phyloP scores from a whole-genome alignment of 495 filamentous ascomycete genomes.

The Aspergillus bertholletiae region DNA sequence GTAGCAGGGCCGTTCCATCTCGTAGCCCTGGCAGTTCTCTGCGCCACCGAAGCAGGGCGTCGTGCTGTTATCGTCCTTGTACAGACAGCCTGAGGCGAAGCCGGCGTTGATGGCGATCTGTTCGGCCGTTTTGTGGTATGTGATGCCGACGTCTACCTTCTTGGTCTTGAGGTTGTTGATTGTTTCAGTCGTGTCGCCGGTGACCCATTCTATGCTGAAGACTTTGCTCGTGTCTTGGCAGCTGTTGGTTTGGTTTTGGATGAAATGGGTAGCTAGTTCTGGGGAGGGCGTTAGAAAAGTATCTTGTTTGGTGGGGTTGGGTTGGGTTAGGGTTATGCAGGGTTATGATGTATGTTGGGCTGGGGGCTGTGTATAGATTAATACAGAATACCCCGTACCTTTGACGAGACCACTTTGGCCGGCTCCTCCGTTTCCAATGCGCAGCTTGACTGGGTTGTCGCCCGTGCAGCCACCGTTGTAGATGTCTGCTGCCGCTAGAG shows the following conservation, averaged over 20 bases:
- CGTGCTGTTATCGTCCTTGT: conserved; percentile 7
- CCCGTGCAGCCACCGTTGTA: conserved; percentile 23
- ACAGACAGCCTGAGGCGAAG: conserved; percentile 22
- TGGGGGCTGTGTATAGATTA: too few species aligned
- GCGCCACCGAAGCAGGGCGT: conserved; percentile 5
- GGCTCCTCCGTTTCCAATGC: conserved; percentile 39
- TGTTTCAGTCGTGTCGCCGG: conserved; percentile 36
- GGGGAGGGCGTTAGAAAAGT: not conserved
- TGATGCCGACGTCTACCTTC: conserved; percentile 38
- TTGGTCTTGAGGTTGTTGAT: conserved; percentile 35
- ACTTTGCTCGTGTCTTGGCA: conserved; percentile 17
- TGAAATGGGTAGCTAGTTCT: conserved; percentile 38
- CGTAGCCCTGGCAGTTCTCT: not conserved
- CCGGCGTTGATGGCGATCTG: conserved; percentile 30
- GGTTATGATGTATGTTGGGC: too few species aligned
- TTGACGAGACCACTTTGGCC: conserved; percentile 35
- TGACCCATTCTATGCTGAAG: conserved; percentile 38
- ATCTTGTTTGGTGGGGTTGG: not conserved
- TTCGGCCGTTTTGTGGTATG: conserved; percentile 39
- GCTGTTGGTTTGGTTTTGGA: conserved; percentile 20
- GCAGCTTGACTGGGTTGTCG: conserved; percentile 15
- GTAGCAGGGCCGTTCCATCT: conserved; percentile 18
- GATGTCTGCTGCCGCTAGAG: conserved; percentile 11
- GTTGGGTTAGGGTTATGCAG: not conserved
- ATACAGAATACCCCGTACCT: too few species aligned